Conservation (phyloP, 2,329 filamentous ascomycete species). For the Trichoderma sp. region DNA sequence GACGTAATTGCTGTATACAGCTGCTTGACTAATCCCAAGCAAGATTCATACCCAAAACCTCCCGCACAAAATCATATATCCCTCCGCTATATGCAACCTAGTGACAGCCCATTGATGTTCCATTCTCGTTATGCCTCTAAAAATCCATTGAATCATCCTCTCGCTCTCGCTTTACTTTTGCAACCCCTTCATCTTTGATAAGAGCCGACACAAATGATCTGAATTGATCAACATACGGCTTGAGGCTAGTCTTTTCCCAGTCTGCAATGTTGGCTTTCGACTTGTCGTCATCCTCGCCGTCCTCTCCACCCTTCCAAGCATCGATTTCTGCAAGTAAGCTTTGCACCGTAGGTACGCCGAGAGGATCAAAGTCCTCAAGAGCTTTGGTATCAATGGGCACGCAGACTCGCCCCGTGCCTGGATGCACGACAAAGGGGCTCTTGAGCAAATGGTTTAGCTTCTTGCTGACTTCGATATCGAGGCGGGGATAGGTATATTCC, state of each 20-base stretch:
- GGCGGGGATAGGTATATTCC: conserved; percentile 95
- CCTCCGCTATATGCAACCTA: neutral
- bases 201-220: conserved; percentile 73
- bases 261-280: conserved; percentile 56
- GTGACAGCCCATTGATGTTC: neutral
- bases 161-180: conserved; percentile 53
- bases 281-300: conserved; percentile 41
- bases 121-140: conserved; percentile 26
- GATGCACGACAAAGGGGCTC: conserved; percentile 93
- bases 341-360: conserved; percentile 84
- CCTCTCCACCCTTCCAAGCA: conserved; percentile 58
- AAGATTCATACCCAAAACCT: neutral
- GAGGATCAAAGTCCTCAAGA: conserved; percentile 81
- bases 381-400: conserved; percentile 79
- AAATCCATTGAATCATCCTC: conserved; percentile 55
- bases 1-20: neutral
- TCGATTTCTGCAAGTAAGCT: conserved; percentile 83
- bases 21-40: neutral
- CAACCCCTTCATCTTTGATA: conserved; percentile 69
- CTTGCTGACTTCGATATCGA: conserved; percentile 96
- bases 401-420: conserved; percentile 88
- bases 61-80: neutral
- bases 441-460: conserved; percentile 98
- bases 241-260: conserved; percentile 96
- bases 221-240: conserved; percentile 89